Conservation (phyloP, 1,284 basidiomycete species). For the Wallemia hederae region DNA sequence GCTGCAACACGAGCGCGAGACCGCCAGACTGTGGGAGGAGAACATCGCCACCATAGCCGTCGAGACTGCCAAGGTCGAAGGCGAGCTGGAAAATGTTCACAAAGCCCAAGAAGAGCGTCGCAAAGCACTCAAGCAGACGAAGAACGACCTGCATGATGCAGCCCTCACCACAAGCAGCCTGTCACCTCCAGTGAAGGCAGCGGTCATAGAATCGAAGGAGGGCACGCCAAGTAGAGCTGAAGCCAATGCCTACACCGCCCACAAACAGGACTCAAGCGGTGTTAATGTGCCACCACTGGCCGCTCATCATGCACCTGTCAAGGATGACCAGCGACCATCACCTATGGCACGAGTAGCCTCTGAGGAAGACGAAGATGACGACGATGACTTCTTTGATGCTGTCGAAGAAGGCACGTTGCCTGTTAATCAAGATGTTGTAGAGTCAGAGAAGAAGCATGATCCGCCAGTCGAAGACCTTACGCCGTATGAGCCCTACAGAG, state of each 20-base stretch:
- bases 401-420: constrained; percentile 1
- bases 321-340: constrained; percentile 9
- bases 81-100: constrained; percentile 27
- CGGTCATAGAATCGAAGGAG: constrained; percentile 2
- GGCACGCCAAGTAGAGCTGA: background rate
- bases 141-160: constrained; percentile 4
- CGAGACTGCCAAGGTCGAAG: constrained; percentile 62
- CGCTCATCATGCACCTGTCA: constrained; percentile 20
- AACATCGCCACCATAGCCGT: constrained; percentile 57
- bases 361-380: constrained; percentile 4
- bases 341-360: constrained; percentile 3
- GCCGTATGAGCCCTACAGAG: constrained; percentile 37
- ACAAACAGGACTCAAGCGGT: constrained; percentile 26
- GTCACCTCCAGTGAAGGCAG: constrained; percentile 4
- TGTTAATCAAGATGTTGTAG: constrained; percentile 5
- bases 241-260: constrained; percentile 23
- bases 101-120: constrained; percentile 19
- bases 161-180: constrained; percentile 1
- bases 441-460: background rate
- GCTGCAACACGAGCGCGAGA: constrained; percentile 36
- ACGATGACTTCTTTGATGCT: constrained; percentile 2
- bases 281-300: constrained; percentile 22
- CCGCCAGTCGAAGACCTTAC: constrained; percentile 18
- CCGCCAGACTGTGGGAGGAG: constrained; percentile 68
- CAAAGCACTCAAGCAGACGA: constrained; percentile 15